Conservation (phyloP, 306 rosid genomes). For the Mucuna pruriens region DNA sequence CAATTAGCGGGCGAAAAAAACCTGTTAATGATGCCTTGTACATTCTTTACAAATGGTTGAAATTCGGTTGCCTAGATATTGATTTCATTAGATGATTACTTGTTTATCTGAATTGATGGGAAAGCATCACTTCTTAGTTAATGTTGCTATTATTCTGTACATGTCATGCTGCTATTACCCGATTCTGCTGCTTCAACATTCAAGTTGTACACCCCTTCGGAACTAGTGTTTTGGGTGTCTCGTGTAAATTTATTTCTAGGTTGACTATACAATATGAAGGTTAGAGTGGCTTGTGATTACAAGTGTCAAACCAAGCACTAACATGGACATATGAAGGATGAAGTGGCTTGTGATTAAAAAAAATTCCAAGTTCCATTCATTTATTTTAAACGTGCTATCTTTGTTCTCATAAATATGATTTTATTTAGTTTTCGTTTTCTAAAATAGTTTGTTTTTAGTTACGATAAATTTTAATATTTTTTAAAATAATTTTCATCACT, state of each 20-base stretch:
- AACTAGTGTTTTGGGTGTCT: neutral
- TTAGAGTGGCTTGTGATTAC: neutral
- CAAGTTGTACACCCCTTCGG: neutral
- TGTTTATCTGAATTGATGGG: slow-evolving; percentile 51
- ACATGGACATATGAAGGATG: neutral
- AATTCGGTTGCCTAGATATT: slow-evolving; percentile 56
- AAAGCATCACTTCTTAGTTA: slow-evolving; percentile 41
- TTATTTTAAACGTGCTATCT: neutral
- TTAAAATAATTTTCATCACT: neutral
- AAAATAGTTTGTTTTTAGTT: neutral
- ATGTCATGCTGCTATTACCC: slow-evolving; percentile 31
- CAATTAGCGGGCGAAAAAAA: slow-evolving; percentile 40
- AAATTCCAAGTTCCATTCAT: neutral
- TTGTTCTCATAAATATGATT: neutral
- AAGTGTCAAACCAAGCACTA: neutral
- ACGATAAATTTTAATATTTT: neutral
- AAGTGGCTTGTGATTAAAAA: neutral
- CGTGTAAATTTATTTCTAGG: neutral
- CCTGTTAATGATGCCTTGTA: slow-evolving; percentile 62
- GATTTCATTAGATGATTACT: slow-evolving; percentile 45
- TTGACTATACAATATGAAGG: neutral
- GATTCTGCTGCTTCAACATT: neutral
- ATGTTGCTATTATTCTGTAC: slow-evolving; percentile 54
- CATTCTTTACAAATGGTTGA: slow-evolving; percentile 60
- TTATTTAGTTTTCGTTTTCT: neutral